These are phyloP conservation scores for Cavenderia fasciculata DNA, from an alignment of 78 protist species.

Conservation along the genomic window DNA sequence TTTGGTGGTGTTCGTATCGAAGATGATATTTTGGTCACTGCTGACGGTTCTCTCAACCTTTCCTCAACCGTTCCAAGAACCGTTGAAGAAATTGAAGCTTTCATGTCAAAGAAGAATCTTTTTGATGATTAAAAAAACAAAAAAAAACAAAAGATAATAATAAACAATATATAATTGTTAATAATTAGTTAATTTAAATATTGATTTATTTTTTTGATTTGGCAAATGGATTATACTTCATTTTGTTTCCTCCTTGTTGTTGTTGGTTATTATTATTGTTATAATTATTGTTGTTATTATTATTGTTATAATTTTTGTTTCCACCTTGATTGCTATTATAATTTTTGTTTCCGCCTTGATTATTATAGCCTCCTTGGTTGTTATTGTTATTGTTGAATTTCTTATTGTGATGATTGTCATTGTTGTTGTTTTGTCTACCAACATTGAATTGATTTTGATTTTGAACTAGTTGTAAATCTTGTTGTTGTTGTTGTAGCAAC, in stretches of 20 bases:
- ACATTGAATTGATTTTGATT: too few relatives aligned
- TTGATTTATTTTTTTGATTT: slow-evolving; percentile 20
- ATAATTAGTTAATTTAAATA: neutral
- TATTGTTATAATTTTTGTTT: neutral
- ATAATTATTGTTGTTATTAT: neutral
- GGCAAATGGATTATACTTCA: slow-evolving; percentile 58
- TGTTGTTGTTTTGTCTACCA: neutral
- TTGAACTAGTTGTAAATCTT: neutral
- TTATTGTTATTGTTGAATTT: neutral
- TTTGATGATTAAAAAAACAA: neutral
- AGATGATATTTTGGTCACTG: slow-evolving; percentile 93
- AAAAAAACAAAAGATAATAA: neutral
- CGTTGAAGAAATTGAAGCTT: slow-evolving; percentile 88
- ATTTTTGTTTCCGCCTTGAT: neutral
- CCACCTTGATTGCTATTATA: neutral
- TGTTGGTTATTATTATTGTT: neutral
- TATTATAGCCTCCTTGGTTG: neutral
- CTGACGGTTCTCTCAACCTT: slow-evolving; percentile 80
- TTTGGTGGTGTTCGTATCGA: slow-evolving; percentile 97
- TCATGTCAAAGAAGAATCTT: slow-evolving; percentile 30
- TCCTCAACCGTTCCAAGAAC: slow-evolving; percentile 86
- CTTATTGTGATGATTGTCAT: neutral
- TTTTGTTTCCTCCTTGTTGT: neutral
- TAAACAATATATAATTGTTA: neutral
- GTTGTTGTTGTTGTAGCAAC: slow-evolving; percentile 8